Conservation (phyloP, 139 green algal species). For the Micractinium sp. region DNA sequence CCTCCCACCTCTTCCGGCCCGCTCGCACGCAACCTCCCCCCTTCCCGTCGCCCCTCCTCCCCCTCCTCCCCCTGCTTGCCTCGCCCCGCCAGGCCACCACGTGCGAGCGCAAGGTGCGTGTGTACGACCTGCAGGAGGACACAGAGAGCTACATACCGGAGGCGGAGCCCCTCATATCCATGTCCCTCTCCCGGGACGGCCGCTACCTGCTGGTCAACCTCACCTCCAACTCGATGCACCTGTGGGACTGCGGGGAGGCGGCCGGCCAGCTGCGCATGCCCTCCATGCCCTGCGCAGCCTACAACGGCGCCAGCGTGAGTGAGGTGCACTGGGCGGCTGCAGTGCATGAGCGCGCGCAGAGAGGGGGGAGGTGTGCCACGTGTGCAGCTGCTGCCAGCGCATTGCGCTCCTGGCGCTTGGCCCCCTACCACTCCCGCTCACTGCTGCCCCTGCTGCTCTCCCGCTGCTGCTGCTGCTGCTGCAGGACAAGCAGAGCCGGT, state of each 20-base stretch:
- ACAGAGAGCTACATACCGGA: conserved; percentile 2
- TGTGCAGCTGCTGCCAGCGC: too few relatives aligned
- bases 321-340: neutral
- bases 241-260: conserved; percentile 20
- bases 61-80: neutral
- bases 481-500: conserved; percentile 61
- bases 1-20: neutral
- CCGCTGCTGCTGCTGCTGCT: neutral
- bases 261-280: neutral
- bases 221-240: conserved; percentile 19
- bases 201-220: conserved; percentile 66
- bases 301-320: conserved; percentile 1
- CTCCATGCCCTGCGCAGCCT: conserved; percentile 22
- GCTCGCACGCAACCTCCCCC: neutral
- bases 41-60: neutral
- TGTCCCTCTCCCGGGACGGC: conserved; percentile 64
- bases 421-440: too few relatives aligned
- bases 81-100: conserved; percentile 23
- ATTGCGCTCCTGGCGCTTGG: too few relatives aligned
- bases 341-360: neutral
- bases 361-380: neutral
- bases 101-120: conserved; percentile 33
- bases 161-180: conserved; percentile 40
- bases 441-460: too few relatives aligned
- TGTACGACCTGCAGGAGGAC: conserved; percentile 22